These are phyloP conservation scores for Oryza glumipatula DNA, from an alignment of 176 grass and related monocot species.

Conservation along the genomic window DNA sequence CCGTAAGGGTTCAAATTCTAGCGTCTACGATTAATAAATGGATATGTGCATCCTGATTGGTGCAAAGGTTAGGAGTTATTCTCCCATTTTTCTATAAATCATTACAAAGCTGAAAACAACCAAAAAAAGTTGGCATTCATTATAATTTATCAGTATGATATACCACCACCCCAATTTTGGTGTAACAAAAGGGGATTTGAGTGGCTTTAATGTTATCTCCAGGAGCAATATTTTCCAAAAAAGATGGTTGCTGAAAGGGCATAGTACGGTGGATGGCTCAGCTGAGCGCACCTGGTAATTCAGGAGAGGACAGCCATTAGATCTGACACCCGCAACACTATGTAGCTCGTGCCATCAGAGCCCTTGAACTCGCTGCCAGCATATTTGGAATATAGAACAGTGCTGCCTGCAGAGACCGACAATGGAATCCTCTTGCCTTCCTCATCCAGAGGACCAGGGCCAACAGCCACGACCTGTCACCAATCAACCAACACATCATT, in stretches of 20 bases:
- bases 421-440: constrained; percentile 65
- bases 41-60: background rate
- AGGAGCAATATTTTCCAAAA: background rate
- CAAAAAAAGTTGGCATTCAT: background rate
- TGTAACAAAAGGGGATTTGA: background rate
- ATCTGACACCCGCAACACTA: constrained; percentile 67
- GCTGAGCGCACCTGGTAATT: background rate
- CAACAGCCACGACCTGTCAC: constrained; percentile 64
- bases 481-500: background rate
- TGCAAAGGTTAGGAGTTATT: background rate
- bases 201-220: background rate
- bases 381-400: constrained; percentile 77
- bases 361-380: constrained; percentile 78
- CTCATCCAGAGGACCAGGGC: constrained; percentile 61
- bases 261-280: background rate
- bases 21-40: background rate
- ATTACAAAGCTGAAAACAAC: background rate
- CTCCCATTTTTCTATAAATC: background rate
- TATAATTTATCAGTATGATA: background rate
- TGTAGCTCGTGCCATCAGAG: constrained; percentile 56
- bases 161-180: background rate
- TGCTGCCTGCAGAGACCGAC: constrained; percentile 49
- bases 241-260: background rate
- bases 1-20: too few species aligned
- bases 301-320: constrained; percentile 78